Percentiles rank a stretch among this genome's conserved stretches.
These are phyloP conservation scores for Chytriomyces confervae DNA, from an alignment of 192 early-diverging fungal species.

Conservation along the genomic window DNA sequence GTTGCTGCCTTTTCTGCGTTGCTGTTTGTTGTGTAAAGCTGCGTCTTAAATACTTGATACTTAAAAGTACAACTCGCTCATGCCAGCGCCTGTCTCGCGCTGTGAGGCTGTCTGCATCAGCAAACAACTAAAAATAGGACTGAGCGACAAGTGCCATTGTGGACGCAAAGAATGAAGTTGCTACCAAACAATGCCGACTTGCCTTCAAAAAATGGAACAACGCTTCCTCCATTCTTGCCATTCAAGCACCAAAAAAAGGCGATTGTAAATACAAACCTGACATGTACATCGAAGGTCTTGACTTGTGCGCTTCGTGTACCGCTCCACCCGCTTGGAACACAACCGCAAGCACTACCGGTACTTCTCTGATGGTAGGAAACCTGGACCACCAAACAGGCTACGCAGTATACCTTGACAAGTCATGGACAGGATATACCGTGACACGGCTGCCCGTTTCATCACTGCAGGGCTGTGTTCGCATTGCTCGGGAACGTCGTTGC, in stretches of 20 bases:
- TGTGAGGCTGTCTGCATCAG: background rate
- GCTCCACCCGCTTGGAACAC: background rate
- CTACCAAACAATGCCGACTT: background rate
- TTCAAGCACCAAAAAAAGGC: background rate
- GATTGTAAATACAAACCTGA: too few species aligned
- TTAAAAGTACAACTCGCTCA: background rate
- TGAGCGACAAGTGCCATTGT: background rate
- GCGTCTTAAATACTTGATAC: background rate
- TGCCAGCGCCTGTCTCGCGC: background rate
- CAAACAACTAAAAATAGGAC: background rate
- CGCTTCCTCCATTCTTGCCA: background rate
- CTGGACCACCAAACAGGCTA: background rate
- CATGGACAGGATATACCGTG: constrained; percentile 1
- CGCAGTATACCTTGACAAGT: background rate
- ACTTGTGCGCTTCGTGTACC: background rate
- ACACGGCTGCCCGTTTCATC: background rate
- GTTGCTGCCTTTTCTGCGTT: background rate
- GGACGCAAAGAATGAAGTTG: background rate
- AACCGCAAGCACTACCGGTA: background rate
- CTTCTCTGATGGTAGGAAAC: background rate
- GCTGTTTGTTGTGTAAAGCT: background rate
- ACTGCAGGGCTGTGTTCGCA: background rate
- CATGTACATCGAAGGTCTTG: background rate
- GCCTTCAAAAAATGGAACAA: background rate
- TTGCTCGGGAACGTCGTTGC: background rate